Conservation (phyloP, 345 rosid genomes). For the Syzygium oleosum region DNA sequence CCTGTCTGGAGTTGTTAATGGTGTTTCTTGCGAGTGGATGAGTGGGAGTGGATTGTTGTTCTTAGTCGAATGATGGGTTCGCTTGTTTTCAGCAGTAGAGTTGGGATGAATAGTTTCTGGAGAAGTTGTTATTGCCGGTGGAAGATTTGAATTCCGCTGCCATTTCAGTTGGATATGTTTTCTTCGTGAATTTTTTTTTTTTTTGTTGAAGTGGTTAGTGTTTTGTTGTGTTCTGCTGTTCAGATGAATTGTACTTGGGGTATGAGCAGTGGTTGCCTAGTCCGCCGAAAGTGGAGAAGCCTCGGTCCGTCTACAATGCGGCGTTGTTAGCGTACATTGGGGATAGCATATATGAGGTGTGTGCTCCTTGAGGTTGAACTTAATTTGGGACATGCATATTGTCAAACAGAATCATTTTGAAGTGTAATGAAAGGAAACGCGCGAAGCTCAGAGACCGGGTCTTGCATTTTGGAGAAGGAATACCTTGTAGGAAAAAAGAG, state of each 20-base stretch:
- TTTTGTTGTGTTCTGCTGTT: not conserved
- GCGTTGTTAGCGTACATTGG: constrained; percentile 40
- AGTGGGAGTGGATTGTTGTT: not conserved
- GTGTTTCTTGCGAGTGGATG: not conserved
- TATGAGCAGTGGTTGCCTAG: constrained; percentile 52
- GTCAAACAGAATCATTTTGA: not conserved
- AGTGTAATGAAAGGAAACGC: not conserved
- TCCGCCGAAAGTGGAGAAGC: constrained; percentile 63
- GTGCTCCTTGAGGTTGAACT: not conserved
- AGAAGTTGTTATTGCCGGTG: not conserved
- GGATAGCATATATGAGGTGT: constrained; percentile 80
- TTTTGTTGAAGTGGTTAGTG: not conserved
- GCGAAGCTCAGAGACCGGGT: not conserved
- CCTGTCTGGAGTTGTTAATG: not conserved
- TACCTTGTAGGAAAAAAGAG: not conserved
- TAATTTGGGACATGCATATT: not conserved
- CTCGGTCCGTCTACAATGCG: constrained; percentile 45
- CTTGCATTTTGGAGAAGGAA: not conserved
- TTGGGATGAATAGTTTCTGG: not conserved
- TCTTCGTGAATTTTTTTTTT: not conserved
- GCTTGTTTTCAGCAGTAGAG: not conserved
- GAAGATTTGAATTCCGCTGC: not conserved
- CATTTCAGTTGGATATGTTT: not conserved
- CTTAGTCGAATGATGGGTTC: not conserved
- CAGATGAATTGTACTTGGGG: constrained; percentile 41